A percentile compares a stretch with the other conserved stretches of the same genome.
These are phyloP conservation scores for Dendrothele bispora DNA, from an alignment of 768 basidiomycete species.

Conservation along the genomic window DNA sequence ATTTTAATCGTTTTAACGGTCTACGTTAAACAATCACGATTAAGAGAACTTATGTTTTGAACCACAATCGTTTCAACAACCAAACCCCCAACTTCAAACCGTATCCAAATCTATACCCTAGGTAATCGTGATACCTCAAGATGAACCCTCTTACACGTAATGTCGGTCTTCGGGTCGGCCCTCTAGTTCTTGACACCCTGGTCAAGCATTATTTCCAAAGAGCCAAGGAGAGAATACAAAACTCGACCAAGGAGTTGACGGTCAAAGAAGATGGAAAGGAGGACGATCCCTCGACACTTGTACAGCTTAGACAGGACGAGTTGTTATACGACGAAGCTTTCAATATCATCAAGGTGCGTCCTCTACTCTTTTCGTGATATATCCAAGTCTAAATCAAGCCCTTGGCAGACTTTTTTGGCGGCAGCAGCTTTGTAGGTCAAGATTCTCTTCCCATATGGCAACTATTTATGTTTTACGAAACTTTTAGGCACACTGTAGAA, in stretches of 20 bases:
- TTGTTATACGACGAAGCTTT: conserved; percentile 82
- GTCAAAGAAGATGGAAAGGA: conserved; percentile 24
- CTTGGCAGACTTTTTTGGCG: conserved; percentile 66
- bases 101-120: too few relatives aligned
- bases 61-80: too few relatives aligned
- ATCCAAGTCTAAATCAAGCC: neutral
- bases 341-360: conserved; percentile 66
- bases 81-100: too few relatives aligned
- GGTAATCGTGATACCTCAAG: too few relatives aligned
- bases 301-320: conserved; percentile 63
- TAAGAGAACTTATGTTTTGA: too few relatives aligned
- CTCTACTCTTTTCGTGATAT: neutral
- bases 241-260: conserved; percentile 27
- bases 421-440: conserved; percentile 58
- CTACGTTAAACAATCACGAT: too few relatives aligned
- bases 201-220: conserved; percentile 84
- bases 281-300: conserved; percentile 38
- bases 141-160: conserved; percentile 63
- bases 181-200: conserved; percentile 73
- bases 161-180: conserved; percentile 66
- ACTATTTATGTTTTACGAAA: neutral
- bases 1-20: too few relatives aligned
- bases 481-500: conserved; percentile 75
- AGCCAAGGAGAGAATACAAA: conserved; percentile 38
- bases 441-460: conserved; percentile 3